These are phyloP conservation scores for Stromatinia cepivora DNA, from an alignment of 2,329 filamentous ascomycete species.

Conservation along the genomic window DNA sequence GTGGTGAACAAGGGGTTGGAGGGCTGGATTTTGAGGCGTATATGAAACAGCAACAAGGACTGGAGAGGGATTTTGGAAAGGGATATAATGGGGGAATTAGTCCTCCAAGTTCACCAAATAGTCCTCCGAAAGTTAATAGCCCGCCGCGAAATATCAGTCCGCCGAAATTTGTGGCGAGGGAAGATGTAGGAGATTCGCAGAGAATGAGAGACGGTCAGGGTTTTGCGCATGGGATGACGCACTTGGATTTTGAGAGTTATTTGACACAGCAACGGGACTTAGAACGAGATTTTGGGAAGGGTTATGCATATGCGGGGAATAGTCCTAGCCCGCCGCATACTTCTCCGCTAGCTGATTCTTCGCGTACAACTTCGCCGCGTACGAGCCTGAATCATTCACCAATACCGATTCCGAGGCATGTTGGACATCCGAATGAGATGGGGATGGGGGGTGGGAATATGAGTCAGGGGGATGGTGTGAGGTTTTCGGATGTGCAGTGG, in stretches of 20 bases:
- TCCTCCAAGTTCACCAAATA: neutral
- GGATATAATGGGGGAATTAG: neutral
- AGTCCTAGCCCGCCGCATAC: neutral
- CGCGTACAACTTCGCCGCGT: neutral
- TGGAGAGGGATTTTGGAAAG: slow-evolving; percentile 21
- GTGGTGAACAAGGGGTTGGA: neutral
- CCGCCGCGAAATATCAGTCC: neutral
- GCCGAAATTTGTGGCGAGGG: neutral
- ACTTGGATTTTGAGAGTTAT: neutral
- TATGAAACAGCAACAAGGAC: neutral
- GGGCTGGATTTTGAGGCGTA: neutral
- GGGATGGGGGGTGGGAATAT: neutral
- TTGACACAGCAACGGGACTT: slow-evolving; percentile 6
- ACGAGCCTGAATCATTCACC: neutral
- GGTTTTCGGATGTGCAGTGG: slow-evolving; percentile 17
- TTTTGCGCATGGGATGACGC: neutral
- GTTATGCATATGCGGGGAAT: neutral
- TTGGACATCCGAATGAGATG: neutral
- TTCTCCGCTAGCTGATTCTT: neutral
- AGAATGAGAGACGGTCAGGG: neutral
- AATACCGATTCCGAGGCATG: neutral
- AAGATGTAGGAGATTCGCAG: neutral
- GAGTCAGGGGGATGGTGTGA: neutral
- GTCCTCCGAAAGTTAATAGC: neutral
- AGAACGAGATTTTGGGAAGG: neutral